Percentiles rank a stretch among this genome's conserved stretches.
Evolutionary conservation across 345 rosid species (phyloP).

Genomic region (Dipteronia sinensis): DNA sequence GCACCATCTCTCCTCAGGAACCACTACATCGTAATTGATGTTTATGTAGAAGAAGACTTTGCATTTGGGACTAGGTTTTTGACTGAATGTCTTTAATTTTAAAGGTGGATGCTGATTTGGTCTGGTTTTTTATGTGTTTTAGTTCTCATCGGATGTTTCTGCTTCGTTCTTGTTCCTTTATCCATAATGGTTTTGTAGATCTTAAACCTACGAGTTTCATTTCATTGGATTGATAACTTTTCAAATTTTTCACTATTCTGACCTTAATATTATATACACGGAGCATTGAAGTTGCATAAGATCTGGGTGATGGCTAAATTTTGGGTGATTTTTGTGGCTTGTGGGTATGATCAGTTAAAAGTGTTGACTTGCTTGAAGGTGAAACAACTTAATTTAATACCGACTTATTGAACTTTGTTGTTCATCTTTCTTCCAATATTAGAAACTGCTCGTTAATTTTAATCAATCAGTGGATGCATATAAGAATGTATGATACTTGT

Average conservation of each 20-base stretch:
- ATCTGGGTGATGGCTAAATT: not conserved
- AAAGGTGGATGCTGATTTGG: not conserved
- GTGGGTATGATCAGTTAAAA: not conserved
- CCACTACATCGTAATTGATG: not conserved
- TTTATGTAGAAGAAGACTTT: not conserved
- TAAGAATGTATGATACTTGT: too few relatives aligned
- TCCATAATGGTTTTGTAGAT: not conserved
- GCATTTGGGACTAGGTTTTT: not conserved
- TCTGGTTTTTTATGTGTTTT: not conserved
- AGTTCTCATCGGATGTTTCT: not conserved
- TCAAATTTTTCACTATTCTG: not conserved
- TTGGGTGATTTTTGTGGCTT: not conserved
- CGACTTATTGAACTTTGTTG: not conserved
- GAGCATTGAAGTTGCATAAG: not conserved
- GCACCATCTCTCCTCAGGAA: not conserved
- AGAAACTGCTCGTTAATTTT: not conserved
- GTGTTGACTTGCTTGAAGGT: not conserved
- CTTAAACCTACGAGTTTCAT: not conserved
- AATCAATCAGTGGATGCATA: not conserved
- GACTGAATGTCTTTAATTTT: too few relatives aligned
- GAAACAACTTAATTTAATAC: not conserved
- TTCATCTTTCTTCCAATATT: not conserved
- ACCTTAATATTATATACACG: not conserved
- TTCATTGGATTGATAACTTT: not conserved
- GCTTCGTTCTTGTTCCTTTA: not conserved